Evolutionary conservation across 345 rosid genomes (phyloP).

Genomic region (Physaria fendleri): DNA sequence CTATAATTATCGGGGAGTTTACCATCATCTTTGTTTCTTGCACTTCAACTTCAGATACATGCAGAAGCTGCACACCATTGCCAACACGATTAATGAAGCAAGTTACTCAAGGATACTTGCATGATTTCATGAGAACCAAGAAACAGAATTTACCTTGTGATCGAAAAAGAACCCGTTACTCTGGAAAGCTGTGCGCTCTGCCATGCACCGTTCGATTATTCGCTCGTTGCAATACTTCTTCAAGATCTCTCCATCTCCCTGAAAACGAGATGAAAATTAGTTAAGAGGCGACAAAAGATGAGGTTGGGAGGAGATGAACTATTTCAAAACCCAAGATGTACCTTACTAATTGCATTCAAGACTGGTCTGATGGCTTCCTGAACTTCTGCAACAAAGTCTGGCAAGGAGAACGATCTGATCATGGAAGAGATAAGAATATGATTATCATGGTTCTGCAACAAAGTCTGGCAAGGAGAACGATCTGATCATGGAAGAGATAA

Average conservation of each 20-base stretch:
- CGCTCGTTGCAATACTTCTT: constrained; percentile 80
- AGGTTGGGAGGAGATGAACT: neutral
- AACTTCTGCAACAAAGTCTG: constrained; percentile 78
- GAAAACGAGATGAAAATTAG: constrained; percentile 9
- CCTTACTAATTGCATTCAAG: constrained; percentile 78
- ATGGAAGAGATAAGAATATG: constrained; percentile 11
- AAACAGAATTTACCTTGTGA: constrained; percentile 52
- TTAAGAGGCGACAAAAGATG: neutral
- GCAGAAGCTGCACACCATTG: constrained; percentile 57
- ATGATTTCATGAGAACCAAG: neutral
- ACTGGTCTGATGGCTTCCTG: constrained; percentile 86
- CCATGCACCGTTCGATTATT: constrained; percentile 67
- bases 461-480: constrained; percentile 86
- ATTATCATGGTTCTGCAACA: constrained; percentile 46
- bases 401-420: constrained; percentile 79
- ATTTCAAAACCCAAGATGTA: constrained; percentile 15
- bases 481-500: constrained; percentile 32
- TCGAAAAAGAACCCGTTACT: constrained; percentile 71
- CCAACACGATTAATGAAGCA: neutral
- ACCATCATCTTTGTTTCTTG: constrained; percentile 95
- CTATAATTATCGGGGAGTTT: constrained; percentile 61
- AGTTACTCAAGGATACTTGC: neutral
- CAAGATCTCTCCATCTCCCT: constrained; percentile 72
- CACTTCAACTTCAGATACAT: constrained; percentile 80
- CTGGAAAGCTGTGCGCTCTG: constrained; percentile 60